Evolutionary conservation across 345 rosid species (phyloP), one percentile per base, ranked within the genome.

Genomic region (Aquilaria yunnanensis): DNA sequence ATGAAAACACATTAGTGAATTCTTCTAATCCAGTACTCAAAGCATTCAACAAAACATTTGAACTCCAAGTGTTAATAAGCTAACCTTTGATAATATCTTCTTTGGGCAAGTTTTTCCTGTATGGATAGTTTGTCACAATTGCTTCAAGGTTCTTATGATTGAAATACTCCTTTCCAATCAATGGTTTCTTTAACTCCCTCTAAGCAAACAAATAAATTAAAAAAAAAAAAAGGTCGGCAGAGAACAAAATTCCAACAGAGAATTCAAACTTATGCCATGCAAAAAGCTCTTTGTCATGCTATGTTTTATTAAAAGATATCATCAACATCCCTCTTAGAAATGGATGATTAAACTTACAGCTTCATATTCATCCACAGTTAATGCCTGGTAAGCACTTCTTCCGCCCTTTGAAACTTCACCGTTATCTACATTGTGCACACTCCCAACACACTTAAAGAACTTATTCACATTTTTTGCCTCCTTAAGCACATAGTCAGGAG

Each of bases 91-190:
- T 62, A 49, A 85, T 72, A 76, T 89, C 99, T 70, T 89, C 92
- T 67, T 75, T 80, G 2, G 92, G 73, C 71, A 95, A 73, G 83
- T 84, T 85, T 78, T 87, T 78, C 71, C 84, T 81, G 67, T 84
- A 91, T 48, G 99, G 99, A 71, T 95, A 95, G 73, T 82, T 77
- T 65, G 64, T 77, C 52, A 95, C 97, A 67, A 95, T 87, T 68
- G 80, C 96, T 80, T 91, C 96, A 71, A 95, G 98, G 72, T 85
- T 84, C 85, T 75, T 85, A 83, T 78, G 91, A 69, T 81, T 75
- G 83, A 95, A 95, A 81, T 95, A 95, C 79, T 95, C 94, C 79
- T 95, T 95, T 51, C 97, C 99, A 52, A 95, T 79, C 45, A 76
- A 67, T 48, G 99, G 94, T 69, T 78, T 89, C 70, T 87, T 91